Base-by-base conservation (phyloP, 805 yeast species). In the Nakazawaea wickerhamii region DNA sequence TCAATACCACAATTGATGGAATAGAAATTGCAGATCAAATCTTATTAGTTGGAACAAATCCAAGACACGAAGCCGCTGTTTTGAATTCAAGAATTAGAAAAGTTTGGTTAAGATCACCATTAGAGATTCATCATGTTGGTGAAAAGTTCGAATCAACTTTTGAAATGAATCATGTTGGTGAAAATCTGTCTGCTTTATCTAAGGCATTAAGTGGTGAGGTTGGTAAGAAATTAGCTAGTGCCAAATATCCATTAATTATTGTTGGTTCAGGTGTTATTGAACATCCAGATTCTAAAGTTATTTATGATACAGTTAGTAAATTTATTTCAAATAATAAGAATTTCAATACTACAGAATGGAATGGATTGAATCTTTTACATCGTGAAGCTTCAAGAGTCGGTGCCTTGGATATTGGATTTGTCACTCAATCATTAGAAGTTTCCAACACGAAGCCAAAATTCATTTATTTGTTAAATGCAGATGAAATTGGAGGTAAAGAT, bases 361-460 rank as follows among this genome's bases (percentile, higher is more conserved):
- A 84, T 55, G 95, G 95, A 39, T 72, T 80, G 55, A 84, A 81
- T 61, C 66, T 84, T 45, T 71, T 86, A 56, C 95, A 86, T 54
- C 82, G 95, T 58, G 84, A 82, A 55, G 95, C 95, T 30, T 75
- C 91, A n/a, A 77, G 95, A 56, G 84, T 79, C 32, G 95, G 91
- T 48, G 93, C 95, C 10, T 74, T 83, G 54, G 95, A 86, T 61
- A 67, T 87, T 55, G 95, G 95, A 8, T 87, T 86, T 66, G 77
- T 73, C 50, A 67, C 70, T 35, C 58, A 68, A 26, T 58, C 61
- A 27, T 67, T 75, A 30, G 75, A 70, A 50, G 70, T 69, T 20
- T 64, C 73, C 37, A 48, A 64, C 22, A 64, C 73, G 38, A 64
- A 65, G 53, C 84, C 95, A 45, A 87, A 86, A 67, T 71, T 87